A percentile compares a stretch with the other conserved stretches of the same genome.
These are phyloP conservation scores for Nicotiana attenuata DNA, from an alignment of 257 asterid genomes.

Conservation along the genomic window DNA sequence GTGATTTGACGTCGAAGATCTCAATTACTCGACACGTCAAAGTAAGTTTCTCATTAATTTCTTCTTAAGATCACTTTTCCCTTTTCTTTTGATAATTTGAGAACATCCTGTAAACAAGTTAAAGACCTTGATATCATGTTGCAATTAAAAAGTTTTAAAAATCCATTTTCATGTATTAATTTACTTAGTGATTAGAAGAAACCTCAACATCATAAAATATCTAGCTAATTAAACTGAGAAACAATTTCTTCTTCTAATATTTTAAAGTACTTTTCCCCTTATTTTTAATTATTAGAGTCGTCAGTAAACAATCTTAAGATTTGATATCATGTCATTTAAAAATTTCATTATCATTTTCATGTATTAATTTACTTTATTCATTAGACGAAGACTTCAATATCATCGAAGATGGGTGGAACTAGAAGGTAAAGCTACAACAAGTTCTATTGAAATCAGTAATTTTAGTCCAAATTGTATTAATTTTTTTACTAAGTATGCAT, in stretches of 20 bases:
- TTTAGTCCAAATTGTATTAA: no score
- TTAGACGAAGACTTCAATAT: background rate
- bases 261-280: background rate
- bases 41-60: background rate
- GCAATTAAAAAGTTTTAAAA: no score
- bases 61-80: background rate
- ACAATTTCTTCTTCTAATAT: background rate
- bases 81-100: background rate
- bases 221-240: no score
- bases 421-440: no score
- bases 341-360: background rate
- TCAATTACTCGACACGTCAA: background rate
- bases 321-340: background rate
- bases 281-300: background rate
- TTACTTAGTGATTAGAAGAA: no score
- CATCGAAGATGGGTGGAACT: background rate
- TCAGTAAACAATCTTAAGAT: background rate
- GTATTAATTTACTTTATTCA: background rate
- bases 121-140: background rate
- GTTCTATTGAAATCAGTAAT: no score
- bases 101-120: background rate
- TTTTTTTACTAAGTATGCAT: no score
- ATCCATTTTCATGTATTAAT: background rate
- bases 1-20: background rate
- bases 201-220: no score